Conservation (phyloP, 139 green algal genomes). For the Chlorokybus atmophyticus region DNA sequence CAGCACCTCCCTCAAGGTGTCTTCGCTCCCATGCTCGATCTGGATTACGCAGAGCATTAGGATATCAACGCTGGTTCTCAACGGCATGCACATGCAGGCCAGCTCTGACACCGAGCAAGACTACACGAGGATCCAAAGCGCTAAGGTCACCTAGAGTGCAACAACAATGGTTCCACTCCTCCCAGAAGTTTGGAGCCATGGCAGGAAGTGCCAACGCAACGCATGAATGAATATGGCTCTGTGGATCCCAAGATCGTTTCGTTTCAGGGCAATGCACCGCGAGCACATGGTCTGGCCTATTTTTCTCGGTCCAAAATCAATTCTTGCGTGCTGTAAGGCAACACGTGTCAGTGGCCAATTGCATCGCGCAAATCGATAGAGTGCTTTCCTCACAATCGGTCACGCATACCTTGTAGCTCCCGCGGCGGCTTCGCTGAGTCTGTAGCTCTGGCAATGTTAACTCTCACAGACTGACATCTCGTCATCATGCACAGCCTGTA, state of each 20-base stretch:
- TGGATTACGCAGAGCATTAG: no score
- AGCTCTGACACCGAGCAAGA: no score
- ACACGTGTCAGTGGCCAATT: no score
- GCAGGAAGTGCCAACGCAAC: slow-evolving; percentile 35
- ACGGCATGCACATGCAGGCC: no score
- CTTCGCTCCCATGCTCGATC: slow-evolving; percentile 35
- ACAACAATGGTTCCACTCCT: slow-evolving; percentile 87
- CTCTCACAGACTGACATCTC: slow-evolving; percentile 65
- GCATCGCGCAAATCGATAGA: neutral
- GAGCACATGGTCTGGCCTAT: slow-evolving; percentile 66
- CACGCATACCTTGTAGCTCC: slow-evolving; percentile 73
- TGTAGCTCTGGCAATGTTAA: slow-evolving; percentile 68
- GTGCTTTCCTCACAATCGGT: neutral
- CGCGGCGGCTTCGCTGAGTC: slow-evolving; percentile 87
- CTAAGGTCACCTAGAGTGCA: no score
- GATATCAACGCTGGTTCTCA: no score
- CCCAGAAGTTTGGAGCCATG: slow-evolving; percentile 64
- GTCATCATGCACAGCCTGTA: slow-evolving; percentile 48
- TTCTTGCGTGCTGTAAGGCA: slow-evolving; percentile 20
- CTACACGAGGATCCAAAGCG: no score
- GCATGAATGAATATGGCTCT: slow-evolving; percentile 78
- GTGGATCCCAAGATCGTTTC: slow-evolving; percentile 82
- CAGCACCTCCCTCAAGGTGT: slow-evolving; percentile 97
- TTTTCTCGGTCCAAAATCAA: slow-evolving; percentile 32
- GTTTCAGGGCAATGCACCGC: slow-evolving; percentile 70